Conservation (phyloP, 2,329 filamentous ascomycete genomes). For the Aaosphaeria arxii region DNA sequence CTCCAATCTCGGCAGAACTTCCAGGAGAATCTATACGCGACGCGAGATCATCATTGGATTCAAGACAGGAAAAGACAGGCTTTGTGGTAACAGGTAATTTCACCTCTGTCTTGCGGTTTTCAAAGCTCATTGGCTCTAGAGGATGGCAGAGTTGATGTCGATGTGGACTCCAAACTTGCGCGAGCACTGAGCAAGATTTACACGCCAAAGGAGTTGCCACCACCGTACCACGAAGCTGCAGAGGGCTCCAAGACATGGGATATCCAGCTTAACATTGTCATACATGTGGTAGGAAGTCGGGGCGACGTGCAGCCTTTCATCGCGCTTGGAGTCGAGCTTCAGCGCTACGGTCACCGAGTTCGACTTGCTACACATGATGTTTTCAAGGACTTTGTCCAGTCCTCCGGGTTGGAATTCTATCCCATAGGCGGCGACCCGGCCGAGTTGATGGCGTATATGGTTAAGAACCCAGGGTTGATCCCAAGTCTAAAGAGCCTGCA, state of each 20-base stretch:
- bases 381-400: slow-evolving; percentile 14
- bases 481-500: slow-evolving; percentile 25
- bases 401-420: slow-evolving; percentile 33
- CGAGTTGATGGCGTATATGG: slow-evolving; percentile 52
- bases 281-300: slow-evolving; percentile 53
- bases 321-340: slow-evolving; percentile 3
- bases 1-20: too few relatives aligned
- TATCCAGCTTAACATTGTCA: slow-evolving; percentile 46
- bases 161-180: slow-evolving; percentile 16
- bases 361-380: slow-evolving; percentile 23
- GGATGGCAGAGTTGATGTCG: slow-evolving; percentile 24
- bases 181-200: slow-evolving; percentile 15
- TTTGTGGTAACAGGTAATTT: too few relatives aligned
- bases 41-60: too few relatives aligned
- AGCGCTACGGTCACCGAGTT: slow-evolving; percentile 23
- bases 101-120: too few relatives aligned
- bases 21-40: too few relatives aligned
- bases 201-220: not conserved
- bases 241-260: slow-evolving; percentile 5
- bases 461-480: slow-evolving; percentile 45
- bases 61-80: too few relatives aligned
- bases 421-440: slow-evolving; percentile 33
- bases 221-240: slow-evolving; percentile 4
- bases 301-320: slow-evolving; percentile 57
- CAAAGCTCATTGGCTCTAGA: slow-evolving; percentile 3